Evolutionary conservation across 805 yeast species (phyloP).

Genomic region (Tetrapisispora arboricola): DNA sequence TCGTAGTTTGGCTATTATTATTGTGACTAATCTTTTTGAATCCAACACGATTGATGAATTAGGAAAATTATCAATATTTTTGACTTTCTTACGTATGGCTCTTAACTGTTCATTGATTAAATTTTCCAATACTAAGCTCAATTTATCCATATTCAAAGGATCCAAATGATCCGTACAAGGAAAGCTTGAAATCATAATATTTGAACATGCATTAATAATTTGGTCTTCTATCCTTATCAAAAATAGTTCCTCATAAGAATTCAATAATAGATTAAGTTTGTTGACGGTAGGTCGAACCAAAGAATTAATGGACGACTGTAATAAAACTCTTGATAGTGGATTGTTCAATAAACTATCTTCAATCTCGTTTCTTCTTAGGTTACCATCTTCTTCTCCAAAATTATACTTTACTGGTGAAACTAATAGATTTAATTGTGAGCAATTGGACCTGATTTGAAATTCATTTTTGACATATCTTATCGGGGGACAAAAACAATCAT

Average conservation of each 20-base stretch:
- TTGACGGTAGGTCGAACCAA: background rate
- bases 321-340: conserved; percentile 4
- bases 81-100: conserved; percentile 11
- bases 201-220: conserved; percentile 19
- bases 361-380: no score
- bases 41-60: conserved; percentile 20
- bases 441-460: conserved; percentile 6
- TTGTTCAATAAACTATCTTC: no score
- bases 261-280: conserved; percentile 2
- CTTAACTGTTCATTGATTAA: conserved; percentile 19
- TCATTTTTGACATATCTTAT: conserved; percentile 5
- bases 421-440: background rate
- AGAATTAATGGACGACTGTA: conserved; percentile 3
- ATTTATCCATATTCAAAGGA: conserved; percentile 8
- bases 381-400: no score
- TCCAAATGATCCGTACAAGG: conserved; percentile 16
- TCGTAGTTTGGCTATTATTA: conserved; percentile 27
- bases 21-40: conserved; percentile 27
- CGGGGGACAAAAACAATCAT: conserved; percentile 1
- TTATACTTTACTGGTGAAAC: conserved; percentile 10
- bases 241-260: conserved; percentile 17
- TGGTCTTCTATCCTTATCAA: conserved; percentile 16
- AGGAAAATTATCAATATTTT: conserved; percentile 16
- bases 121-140: conserved; percentile 5
- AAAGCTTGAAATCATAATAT: conserved; percentile 18